Evolutionary conservation across 1,284 basidiomycete genomes (phyloP), one percentile per base, ranked within the genome.

Genomic region (Rhizopogon parksii): DNA sequence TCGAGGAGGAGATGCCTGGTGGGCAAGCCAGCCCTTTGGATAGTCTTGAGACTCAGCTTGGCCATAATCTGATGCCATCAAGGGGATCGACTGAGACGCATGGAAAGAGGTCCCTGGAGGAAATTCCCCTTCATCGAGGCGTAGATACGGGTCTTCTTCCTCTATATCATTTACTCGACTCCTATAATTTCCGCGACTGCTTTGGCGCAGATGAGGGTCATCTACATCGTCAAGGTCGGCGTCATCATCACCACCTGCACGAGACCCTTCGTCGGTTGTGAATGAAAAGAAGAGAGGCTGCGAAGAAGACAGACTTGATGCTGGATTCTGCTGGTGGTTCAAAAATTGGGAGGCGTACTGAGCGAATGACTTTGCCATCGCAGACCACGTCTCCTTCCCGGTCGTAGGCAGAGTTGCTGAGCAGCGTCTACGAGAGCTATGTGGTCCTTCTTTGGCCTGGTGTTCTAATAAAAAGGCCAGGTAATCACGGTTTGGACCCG

Each of bases 251-350:
- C 74, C 70, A 57, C 74, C 78, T 60, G 68, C 70, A 61, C 76
- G 78, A 60, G 82, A 84, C 53, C 74, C 83, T 53, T 81, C 75
- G 68, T 86, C 82, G 58, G 83, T 85, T 42, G 82, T 83, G 65
- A 88, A 88, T 14, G 85, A 88, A 73, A 84, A 88, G 74, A 88
- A 88, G 64, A 88, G 77, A 52, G 86, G 85, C 64, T 87, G 85
- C 32, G 80, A 82, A 39, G 82, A 80, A n/a, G 74, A 71, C 60
- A 74, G 69, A 65, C 69, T 75, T 27, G 67, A 68, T 56, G 63
- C 67, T 54, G 60, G 70, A 60, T 61, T 66, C 58, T 74, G 72
- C 53, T 76, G 76, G 54, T 75, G 69, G 56, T 71, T 73, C 53
- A 79, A 63, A 58, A 78, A 79, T 52, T 79, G 77, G 50, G 77